Evolutionary conservation across 768 basidiomycete species (phyloP), one percentile per base, ranked within the genome.

Genomic region (Lyophyllum semitale): DNA sequence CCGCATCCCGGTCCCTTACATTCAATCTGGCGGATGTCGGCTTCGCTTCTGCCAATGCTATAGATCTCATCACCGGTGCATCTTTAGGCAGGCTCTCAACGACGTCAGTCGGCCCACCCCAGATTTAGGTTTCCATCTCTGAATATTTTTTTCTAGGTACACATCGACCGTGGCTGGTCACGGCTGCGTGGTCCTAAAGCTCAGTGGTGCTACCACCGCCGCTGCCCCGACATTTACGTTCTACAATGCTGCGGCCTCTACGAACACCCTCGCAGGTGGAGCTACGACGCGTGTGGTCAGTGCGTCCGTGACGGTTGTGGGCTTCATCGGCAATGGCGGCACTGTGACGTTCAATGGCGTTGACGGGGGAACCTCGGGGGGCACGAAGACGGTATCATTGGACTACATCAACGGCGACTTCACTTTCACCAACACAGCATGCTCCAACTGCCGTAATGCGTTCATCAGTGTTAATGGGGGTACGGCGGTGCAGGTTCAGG

Each of bases 351-450:
- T 80, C 53, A 71, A 72, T 41, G 63, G 66, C 50, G 70, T 80
- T 55, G 75, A 78, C 53, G 78, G 76, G 27, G 77, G 76, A 0
- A 46, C 64, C 2, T 56, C 66, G 7, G 78, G 77, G 23, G 78
- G 77, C 13, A 76, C 71, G 2, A 79, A 76, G 58, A 68, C 76
- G 13, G 57, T 81, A 20, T 68, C 77, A 11, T 62, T 80, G 35
- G 77, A 78, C 61, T 81, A 79, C 55, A 79, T 79, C 55, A 81
- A 81, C 42, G 79, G 68, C 26, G 79, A 80, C 43, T 69, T 72
- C 30, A 69, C 69, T 8, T 75, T 74, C 62, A 62, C 63, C 50
- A 79, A 80, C 60, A 76, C 73, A 0, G 77, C 61, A 8, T 79
- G 78, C 65, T 78, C 79, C 6, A 81, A 81, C 58, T 79, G 77